Evolutionary conservation across 352 stramenopile species (phyloP), one percentile per base, ranked within the genome.

Genomic region (Phytophthora hibernalis): DNA sequence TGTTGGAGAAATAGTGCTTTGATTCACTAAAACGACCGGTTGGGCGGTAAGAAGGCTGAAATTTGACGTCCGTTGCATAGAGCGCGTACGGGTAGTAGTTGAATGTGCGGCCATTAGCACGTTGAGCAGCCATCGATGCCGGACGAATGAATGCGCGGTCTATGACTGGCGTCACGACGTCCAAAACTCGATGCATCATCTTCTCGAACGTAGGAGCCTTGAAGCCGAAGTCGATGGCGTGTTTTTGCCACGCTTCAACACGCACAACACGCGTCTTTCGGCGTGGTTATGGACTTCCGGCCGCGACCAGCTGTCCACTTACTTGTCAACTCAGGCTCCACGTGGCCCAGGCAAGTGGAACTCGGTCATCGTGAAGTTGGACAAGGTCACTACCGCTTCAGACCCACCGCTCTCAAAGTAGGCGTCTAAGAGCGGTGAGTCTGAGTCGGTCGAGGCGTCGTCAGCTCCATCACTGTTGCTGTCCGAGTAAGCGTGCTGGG

Each of bases 181-280:
- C 20, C 1, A 54, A 31, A 3, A 55, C 44, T 5, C 24, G 43
- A 42, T 55, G 21, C 45, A n/a, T n/a, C n/a, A n/a, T n/a, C n/a
- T n/a, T n/a, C n/a, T n/a, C n/a, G n/a, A n/a, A n/a, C n/a, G n/a
- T n/a, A n/a, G n/a, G n/a, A n/a, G n/a, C n/a, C n/a, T n/a, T n/a
- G n/a, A n/a, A n/a, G n/a, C n/a, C n/a, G n/a, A n/a, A n/a, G n/a
- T n/a, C n/a, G n/a, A n/a, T n/a, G n/a, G n/a, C n/a, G n/a, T n/a
- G n/a, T n/a, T 57, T 16, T 42, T 24, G 18, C 57, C 45, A 24
- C 57, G 56, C 24, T 65, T 65, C 2, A 52, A 24, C 10, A 65
- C 35, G 13, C n/a, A 52, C 1, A 65, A 12, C 1, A 52, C 2
- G 47, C 56, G 35, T 57, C 44, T 16, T 45, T 55, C 5, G 45